Evolutionary conservation across 2,329 filamentous ascomycete genomes (phyloP), one percentile per base, ranked within the genome.

Genomic region (Sphaerulina musiva): DNA sequence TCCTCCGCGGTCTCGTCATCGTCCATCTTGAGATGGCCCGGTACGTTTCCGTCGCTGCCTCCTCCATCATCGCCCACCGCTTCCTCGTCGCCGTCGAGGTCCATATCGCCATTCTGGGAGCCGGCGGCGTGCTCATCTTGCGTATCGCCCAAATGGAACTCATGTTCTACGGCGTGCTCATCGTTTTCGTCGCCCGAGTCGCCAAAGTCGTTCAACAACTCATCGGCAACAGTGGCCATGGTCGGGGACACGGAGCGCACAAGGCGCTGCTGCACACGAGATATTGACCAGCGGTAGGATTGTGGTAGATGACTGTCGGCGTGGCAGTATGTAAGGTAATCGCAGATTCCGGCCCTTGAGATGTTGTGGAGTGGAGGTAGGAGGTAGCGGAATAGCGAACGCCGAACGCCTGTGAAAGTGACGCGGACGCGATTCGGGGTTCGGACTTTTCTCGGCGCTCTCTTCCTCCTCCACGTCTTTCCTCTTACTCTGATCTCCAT

Each of bases 161-260:
- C 59, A 14, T 64, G 58, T 51, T 66, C 62, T 20, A 68, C 66
- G 29, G 58, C 64, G 39, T 66, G 57, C 32, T 81, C 76, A 58
- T 85, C 85, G 38, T 80, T 82, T 64, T 93, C 88, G 49, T 89
- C 89, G 48, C 84, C 89, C 5, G 84, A 88, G 67, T 95, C 89
- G 65, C 90, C 89, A 60, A 95, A 93, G 69, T 95, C 89, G 67
- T 93, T 88, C 64, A 97, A 79, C 9, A 98, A 81, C 70, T 97
- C 92, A 67, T 97, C 91, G 59, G 89, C 92, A 59, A 95, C 80
- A 43, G 89, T 95, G 70, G 92, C 89, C 90, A 96, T 95, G 12
- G 49, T 63, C 71, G 31, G 26, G 12, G 11, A 12, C 14, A 44
- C 26, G 17, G 20, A 45, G 43, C 51, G 56, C 58, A 51, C 26